Percentiles rank a stretch among this genome's conserved stretches.
phyloP scores from a whole-genome alignment of 2,329 filamentous ascomycete genomes.

The Pseudogymnoascus sp. region DNA sequence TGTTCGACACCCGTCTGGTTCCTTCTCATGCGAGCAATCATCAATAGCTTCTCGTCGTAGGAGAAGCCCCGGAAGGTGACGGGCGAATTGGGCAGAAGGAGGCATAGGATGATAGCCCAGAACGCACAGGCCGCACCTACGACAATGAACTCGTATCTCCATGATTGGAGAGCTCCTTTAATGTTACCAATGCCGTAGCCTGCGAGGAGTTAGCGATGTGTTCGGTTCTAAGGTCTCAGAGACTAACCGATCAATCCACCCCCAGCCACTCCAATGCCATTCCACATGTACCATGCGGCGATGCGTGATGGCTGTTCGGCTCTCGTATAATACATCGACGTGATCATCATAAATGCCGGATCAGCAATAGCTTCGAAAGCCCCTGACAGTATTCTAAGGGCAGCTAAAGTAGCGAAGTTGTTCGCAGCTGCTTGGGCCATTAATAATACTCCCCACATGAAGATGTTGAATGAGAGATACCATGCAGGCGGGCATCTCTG shows the following conservation, averaged over 20 bases:
- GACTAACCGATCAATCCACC: conserved; percentile 7
- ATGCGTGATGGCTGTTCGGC: conserved; percentile 30
- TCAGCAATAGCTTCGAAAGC: conserved; percentile 22
- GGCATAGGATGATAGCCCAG: conserved; percentile 34
- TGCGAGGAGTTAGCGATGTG: conserved; percentile 22
- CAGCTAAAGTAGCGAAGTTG: conserved; percentile 20
- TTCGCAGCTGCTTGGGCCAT: conserved; percentile 14
- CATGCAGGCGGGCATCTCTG: conserved; percentile 31
- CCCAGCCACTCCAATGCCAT: conserved; percentile 20
- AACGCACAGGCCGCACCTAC: conserved; percentile 22
- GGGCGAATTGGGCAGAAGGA: conserved; percentile 43
- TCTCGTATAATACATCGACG: conserved; percentile 30
- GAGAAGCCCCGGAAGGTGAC: conserved; percentile 37
- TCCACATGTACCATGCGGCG: conserved; percentile 20
- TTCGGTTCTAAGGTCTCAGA: conserved; percentile 13
- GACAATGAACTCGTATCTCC: conserved; percentile 18
- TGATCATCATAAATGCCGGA: conserved; percentile 30
- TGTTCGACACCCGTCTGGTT: conserved; percentile 50
- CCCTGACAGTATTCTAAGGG: conserved; percentile 23
- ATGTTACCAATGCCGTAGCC: conserved; percentile 25
- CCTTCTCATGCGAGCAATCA: conserved; percentile 45
- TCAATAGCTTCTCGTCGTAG: conserved; percentile 36
- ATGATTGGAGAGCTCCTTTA: conserved; percentile 17
- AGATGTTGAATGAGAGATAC: conserved; percentile 21
- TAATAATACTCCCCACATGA: conserved; percentile 7